These are phyloP conservation scores for Eucalyptus marginata DNA, from an alignment of 345 rosid species.

Conservation along the genomic window DNA sequence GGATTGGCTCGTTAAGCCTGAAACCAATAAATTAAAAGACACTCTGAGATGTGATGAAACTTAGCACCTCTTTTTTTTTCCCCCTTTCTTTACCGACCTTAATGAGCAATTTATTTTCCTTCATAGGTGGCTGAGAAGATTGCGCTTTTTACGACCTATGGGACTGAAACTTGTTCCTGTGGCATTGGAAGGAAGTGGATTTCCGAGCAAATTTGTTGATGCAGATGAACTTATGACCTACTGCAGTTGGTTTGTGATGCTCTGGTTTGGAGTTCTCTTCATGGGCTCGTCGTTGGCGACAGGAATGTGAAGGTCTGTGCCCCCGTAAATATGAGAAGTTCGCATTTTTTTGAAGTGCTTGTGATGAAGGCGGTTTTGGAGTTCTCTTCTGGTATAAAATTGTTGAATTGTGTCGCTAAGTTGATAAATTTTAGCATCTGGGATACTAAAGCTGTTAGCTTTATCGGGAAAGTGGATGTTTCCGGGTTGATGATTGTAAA, in stretches of 20 bases:
- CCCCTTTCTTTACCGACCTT: not conserved
- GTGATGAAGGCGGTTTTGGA: not conserved
- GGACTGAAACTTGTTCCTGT: constrained; percentile 88
- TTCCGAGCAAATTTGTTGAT: constrained; percentile 84
- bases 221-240: constrained; percentile 82
- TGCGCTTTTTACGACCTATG: constrained; percentile 61
- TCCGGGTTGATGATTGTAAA: not conserved
- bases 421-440: not conserved
- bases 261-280: constrained; percentile 96
- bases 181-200: constrained; percentile 90
- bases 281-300: constrained; percentile 93
- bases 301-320: constrained; percentile 39
- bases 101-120: not conserved
- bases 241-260: constrained; percentile 87
- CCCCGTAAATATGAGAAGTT: not conserved
- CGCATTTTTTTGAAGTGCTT: not conserved
- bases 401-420: not conserved
- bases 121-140: constrained; percentile 83
- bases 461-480: not conserved
- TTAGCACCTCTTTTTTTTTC: not conserved
- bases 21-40: not conserved
- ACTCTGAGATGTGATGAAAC: not conserved
- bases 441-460: not conserved
- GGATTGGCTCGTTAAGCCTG: not conserved
- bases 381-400: not conserved